Base-by-base conservation (phyloP, 2,329 filamentous ascomycete genomes). In the Ophiostoma angusticollis region DNA sequence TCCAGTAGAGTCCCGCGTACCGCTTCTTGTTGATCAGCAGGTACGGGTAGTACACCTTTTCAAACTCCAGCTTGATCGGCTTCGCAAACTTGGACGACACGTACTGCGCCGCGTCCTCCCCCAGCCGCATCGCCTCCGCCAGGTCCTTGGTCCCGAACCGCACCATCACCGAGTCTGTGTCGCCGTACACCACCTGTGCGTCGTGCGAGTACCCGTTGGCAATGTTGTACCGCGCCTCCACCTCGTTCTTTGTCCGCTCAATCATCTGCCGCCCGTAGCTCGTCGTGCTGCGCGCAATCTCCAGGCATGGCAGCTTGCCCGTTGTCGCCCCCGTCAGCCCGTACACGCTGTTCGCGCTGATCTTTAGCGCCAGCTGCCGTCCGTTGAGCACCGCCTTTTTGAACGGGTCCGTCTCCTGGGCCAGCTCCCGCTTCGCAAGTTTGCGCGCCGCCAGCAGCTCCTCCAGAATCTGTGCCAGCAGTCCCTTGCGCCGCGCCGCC, bases 111-210 rank as follows among this genome's bases (percentile, higher is more conserved):
- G 91, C 91, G 58, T 98, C 87, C 54, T 94, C 74, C n/a, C 91
- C 91, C 18, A 98, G 67, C 53, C 82, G 86, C 91, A 98, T 98
- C 17, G 86, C 81, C 47, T 91, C 84, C 6, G 74, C 71, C 14
- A 98, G 68, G 47, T 95, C 86, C 30, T 77, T 79, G 9, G 86
- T 87, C 31, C 91, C 91, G 50, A 98, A 98, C 55, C 95, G 96
- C 45, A 98, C 89, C 91, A 98, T 98, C 63, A 98, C 91, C 8
- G 91, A 98, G 70, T 98, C 91, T 2, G 91, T 98, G 60, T 98
- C 91, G 64, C 91, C 91, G 51, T 98, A 98, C 47, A 98, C 93
- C 62, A 98, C 91, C 55, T 95, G 79, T 0, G 91, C 91, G 57
- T 98, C 84, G 57, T 96, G 85, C 2, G 74, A 77, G 60, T 96